Evolutionary conservation across 768 basidiomycete species (phyloP).

Genomic region (Rickenella mellea): DNA sequence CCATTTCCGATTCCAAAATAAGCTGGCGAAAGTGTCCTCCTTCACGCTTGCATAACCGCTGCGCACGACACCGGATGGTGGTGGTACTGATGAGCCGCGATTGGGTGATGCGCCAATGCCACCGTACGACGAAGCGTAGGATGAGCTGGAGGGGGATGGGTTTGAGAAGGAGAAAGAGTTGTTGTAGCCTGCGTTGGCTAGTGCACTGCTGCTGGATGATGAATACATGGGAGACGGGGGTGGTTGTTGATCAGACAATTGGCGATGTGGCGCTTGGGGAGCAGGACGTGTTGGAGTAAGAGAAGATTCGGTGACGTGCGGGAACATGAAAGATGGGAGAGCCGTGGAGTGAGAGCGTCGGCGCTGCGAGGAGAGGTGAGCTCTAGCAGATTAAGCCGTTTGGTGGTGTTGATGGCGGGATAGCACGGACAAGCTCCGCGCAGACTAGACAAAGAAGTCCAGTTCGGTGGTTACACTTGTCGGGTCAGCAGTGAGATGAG

Average conservation of each 20-base stretch:
- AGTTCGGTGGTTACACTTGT: no score
- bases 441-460: no score
- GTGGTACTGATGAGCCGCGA: constrained; percentile 29
- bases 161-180: constrained; percentile 36
- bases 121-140: constrained; percentile 59
- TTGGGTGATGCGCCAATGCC: constrained; percentile 64
- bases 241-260: constrained; percentile 31
- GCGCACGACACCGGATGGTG: constrained; percentile 44
- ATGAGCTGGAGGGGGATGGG: constrained; percentile 50
- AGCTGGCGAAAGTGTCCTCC: constrained; percentile 88
- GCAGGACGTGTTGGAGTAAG: constrained; percentile 74
- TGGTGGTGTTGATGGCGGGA: no score
- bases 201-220: constrained; percentile 30
- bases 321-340: no score
- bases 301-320: constrained; percentile 42
- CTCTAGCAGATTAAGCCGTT: no score
- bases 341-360: no score
- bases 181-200: constrained; percentile 49
- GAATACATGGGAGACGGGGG: constrained; percentile 20
- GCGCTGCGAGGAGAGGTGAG: no score
- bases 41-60: constrained; percentile 78
- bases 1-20: constrained; percentile 90
- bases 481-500: no score
- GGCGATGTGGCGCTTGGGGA: constrained; percentile 55
- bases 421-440: no score